These are phyloP conservation scores for Aegilops tauschii DNA, from an alignment of 176 grass and related monocot species.

Conservation along the genomic window DNA sequence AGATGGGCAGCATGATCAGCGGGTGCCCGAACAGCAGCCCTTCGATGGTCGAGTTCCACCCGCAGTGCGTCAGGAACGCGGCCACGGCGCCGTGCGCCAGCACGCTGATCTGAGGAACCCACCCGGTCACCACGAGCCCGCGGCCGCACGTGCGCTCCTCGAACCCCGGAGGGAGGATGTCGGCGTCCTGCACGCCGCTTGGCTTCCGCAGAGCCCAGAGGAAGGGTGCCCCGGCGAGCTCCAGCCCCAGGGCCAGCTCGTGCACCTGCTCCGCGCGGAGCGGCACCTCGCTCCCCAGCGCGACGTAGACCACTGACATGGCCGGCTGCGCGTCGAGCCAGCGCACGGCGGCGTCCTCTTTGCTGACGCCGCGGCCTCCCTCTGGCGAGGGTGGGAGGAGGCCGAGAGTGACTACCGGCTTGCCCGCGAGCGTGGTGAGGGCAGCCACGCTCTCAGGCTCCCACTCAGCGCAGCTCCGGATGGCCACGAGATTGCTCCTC, in stretches of 20 bases:
- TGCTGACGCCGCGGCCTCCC: not conserved
- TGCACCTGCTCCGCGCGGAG: conserved; percentile 12
- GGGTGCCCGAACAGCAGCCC: conserved; percentile 39
- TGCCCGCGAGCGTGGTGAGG: conserved; percentile 2
- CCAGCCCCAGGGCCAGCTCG: conserved; percentile 50
- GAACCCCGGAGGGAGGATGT: conserved; percentile 28
- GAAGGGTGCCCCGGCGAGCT: conserved; percentile 37
- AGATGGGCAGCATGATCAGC: conserved; percentile 33
- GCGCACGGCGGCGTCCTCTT: not conserved
- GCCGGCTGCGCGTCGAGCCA: conserved; percentile 38
- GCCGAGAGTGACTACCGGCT: conserved; percentile 30
- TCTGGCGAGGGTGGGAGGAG: conserved; percentile 32
- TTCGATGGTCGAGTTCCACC: conserved; percentile 47
- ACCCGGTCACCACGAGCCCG: conserved; percentile 19
- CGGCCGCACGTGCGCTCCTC: conserved; percentile 6
- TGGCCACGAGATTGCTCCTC: conserved; percentile 19
- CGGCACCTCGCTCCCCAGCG: conserved; percentile 45
- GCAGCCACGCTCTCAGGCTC: conserved; percentile 24
- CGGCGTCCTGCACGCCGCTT: not conserved
- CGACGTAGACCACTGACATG: conserved; percentile 46
- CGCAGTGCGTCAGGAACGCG: conserved; percentile 59
- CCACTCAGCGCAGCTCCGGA: conserved; percentile 40
- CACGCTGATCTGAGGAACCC: conserved; percentile 42
- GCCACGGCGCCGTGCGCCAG: conserved; percentile 41
- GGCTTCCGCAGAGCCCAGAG: conserved; percentile 55